Evolutionary conservation across 2,329 filamentous ascomycete genomes (phyloP).

Genomic region (Zarea fungicola): DNA sequence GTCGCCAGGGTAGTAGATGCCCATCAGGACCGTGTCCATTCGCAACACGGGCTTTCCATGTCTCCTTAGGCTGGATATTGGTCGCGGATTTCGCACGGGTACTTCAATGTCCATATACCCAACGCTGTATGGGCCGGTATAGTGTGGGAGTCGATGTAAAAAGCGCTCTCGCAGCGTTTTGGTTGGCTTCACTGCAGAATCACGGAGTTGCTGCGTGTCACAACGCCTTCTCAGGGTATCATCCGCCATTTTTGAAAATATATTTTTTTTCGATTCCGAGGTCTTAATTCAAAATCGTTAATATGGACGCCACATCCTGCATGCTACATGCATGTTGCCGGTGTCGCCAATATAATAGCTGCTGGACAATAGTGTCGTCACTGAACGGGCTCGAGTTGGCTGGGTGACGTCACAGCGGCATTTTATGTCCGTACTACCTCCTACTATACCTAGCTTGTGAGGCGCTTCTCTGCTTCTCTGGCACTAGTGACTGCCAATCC

Average conservation of each 20-base stretch:
- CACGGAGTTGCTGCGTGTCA: slow-evolving; percentile 7
- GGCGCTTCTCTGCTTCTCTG: no score
- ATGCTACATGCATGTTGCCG: slow-evolving; percentile 2
- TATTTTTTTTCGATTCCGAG: background rate
- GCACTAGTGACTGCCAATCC: no score
- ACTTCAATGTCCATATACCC: slow-evolving; percentile 65
- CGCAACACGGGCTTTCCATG: slow-evolving; percentile 35
- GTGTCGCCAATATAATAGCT: background rate
- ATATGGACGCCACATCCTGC: no score
- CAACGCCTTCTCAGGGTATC: background rate
- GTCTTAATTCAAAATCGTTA: background rate
- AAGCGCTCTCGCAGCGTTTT: slow-evolving; percentile 33
- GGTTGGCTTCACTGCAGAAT: slow-evolving; percentile 23
- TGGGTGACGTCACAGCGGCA: slow-evolving; percentile 4
- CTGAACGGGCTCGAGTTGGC: background rate
- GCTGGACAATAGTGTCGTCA: slow-evolving; percentile 5
- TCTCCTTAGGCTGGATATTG: slow-evolving; percentile 36
- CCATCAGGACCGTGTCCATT: slow-evolving; percentile 55
- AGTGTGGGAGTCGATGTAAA: slow-evolving; percentile 49
- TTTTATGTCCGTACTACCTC: no score
- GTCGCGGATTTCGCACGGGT: slow-evolving; percentile 40
- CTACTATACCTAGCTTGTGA: no score
- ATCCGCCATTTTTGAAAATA: background rate
- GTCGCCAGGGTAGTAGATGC: slow-evolving; percentile 59
- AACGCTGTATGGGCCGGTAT: slow-evolving; percentile 61